Evolutionary conservation across 192 early-diverging fungal genomes (phyloP).

Genomic region (Jimgerdemannia flammicorona): DNA sequence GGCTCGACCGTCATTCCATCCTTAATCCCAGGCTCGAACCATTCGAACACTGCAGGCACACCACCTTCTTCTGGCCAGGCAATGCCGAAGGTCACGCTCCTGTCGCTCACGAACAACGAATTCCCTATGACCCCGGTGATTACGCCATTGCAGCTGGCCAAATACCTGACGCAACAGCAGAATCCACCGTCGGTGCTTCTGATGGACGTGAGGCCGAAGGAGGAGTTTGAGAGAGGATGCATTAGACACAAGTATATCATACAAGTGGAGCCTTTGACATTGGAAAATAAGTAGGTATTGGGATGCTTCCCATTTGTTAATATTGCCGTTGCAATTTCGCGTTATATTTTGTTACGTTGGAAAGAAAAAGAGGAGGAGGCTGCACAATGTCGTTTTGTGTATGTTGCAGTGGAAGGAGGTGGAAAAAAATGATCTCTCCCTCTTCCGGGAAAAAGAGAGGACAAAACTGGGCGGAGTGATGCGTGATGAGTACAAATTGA

Average conservation of each 20-base stretch:
- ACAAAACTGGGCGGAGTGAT: too few species aligned
- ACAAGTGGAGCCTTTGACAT: constrained; percentile 70
- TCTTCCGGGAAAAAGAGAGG: too few species aligned
- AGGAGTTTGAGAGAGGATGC: constrained; percentile 62
- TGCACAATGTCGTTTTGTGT: too few species aligned
- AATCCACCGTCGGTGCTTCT: constrained; percentile 52
- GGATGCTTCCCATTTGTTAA: background rate
- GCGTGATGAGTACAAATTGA: too few species aligned
- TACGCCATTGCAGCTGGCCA: constrained; percentile 29
- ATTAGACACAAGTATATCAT: constrained; percentile 65
- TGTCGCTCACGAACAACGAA: constrained; percentile 16
- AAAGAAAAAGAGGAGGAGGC: too few species aligned
- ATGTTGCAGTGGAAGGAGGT: too few species aligned
- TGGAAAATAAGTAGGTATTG: constrained; percentile 48
- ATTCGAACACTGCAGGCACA: background rate
- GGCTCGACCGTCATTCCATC: background rate
- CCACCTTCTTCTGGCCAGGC: constrained; percentile 18
- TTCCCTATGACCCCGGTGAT: constrained; percentile 30
- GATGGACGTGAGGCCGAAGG: constrained; percentile 73
- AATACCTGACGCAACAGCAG: constrained; percentile 31
- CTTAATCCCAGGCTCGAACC: background rate
- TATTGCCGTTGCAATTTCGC: too few species aligned
- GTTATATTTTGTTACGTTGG: too few species aligned
- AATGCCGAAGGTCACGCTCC: constrained; percentile 8
- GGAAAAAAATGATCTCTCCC: too few species aligned